Evolutionary conservation across 495 filamentous ascomycete species (phyloP).

Genomic region (Lepraria neglecta): DNA sequence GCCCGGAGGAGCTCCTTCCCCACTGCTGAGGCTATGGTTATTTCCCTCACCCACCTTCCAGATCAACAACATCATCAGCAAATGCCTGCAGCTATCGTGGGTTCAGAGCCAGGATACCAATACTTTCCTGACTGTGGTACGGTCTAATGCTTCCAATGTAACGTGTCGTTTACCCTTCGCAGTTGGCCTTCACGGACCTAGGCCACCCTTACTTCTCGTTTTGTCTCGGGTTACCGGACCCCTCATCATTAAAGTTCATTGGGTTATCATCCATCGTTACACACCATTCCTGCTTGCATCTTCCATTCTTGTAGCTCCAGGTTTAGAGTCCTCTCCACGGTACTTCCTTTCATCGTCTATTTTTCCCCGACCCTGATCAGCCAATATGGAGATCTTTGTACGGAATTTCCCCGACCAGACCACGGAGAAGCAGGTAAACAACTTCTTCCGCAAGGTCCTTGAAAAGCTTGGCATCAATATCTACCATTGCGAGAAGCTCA

Average conservation of each 20-base stretch:
- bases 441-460: constrained; percentile 35
- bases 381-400: constrained; percentile 41
- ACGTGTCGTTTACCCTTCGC: no score
- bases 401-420: constrained; percentile 34
- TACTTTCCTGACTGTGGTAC: no score
- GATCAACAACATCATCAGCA: not conserved
- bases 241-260: not conserved
- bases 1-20: not conserved
- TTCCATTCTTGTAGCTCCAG: no score
- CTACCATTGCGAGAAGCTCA: constrained; percentile 36
- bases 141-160: no score
- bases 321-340: not conserved
- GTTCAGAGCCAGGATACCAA: not conserved
- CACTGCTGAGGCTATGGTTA: not conserved
- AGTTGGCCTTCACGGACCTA: no score
- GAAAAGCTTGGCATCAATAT: constrained; percentile 30
- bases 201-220: constrained; percentile 1
- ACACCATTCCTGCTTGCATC: no score
- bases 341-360: not conserved
- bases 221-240: not conserved
- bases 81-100: not conserved
- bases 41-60: not conserved
- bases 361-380: not conserved
- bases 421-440: constrained; percentile 33
- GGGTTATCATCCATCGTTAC: no score